Conservation (phyloP, 148 eudicot genomes). For the Rhododendron griersonianum region DNA sequence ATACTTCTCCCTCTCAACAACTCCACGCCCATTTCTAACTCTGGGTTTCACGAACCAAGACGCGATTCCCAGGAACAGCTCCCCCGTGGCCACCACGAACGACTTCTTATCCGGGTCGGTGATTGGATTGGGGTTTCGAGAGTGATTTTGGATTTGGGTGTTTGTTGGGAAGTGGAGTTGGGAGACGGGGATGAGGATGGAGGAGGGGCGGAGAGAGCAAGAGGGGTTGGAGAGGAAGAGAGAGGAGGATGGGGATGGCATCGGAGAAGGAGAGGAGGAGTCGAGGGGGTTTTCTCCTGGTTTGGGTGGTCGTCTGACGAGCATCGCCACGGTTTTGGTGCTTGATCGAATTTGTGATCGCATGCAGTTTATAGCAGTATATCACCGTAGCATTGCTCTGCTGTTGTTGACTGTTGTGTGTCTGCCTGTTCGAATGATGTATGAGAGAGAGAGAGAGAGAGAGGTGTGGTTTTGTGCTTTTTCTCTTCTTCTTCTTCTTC, state of each 20-base stretch:
- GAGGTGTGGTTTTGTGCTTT: too few relatives aligned
- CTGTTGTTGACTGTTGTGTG: too few relatives aligned
- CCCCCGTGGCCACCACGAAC: conserved; percentile 69
- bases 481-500: too few relatives aligned
- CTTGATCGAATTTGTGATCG: not conserved
- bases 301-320: not conserved
- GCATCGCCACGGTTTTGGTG: not conserved
- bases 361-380: not conserved
- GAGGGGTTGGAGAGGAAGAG: conserved; percentile 19
- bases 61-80: conserved; percentile 71
- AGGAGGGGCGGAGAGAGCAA: conserved; percentile 21
- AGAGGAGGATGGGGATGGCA: conserved; percentile 24
- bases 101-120: conserved; percentile 46
- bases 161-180: conserved; percentile 10
- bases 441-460: too few relatives aligned
- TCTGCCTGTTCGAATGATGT: not conserved
- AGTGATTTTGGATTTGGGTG: conserved; percentile 17
- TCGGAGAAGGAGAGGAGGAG: conserved; percentile 12
- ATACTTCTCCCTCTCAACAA: conserved; percentile 24
- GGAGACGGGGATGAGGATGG: conserved; percentile 21
- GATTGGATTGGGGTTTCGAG: conserved; percentile 15
- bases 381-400: not conserved
- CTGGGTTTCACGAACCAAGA: conserved; percentile 33
- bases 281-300: not conserved
- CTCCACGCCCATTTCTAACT: not conserved